Conservation (phyloP, 192 early-diverging fungal genomes). For the Podila minutissima region DNA sequence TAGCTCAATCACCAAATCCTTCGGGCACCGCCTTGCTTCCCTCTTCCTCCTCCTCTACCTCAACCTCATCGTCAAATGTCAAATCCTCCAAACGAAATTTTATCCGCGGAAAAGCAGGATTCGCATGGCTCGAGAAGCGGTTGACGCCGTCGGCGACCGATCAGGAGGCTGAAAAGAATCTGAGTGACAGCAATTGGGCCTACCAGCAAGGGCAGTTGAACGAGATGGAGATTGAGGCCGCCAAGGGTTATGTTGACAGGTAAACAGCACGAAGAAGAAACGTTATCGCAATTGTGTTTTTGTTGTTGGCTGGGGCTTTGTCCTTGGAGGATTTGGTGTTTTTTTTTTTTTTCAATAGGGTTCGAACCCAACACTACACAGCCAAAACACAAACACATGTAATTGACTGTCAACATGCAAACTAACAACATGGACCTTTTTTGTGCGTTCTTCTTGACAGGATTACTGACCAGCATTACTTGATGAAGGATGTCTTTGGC, state of each 20-base stretch:
- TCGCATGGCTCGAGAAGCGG: constrained; percentile 37
- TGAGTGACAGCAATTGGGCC: constrained; percentile 3
- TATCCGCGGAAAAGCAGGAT: constrained; percentile 37
- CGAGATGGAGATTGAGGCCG: constrained; percentile 35
- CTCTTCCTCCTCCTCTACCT: background rate
- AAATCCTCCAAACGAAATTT: constrained; percentile 12
- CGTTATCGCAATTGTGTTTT: no score
- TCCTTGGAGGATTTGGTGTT: no score
- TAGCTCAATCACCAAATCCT: background rate
- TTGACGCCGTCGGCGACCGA: constrained; percentile 4
- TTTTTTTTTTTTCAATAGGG: no score
- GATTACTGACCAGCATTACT: constrained; percentile 39
- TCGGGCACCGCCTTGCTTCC: background rate
- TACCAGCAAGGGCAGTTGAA: constrained; percentile 24
- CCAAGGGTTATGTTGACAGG: constrained; percentile 43
- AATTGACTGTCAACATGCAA: background rate
- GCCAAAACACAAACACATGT: background rate
- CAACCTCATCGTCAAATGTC: background rate
- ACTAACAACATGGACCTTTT: no score
- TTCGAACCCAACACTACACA: no score
- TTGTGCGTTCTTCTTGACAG: background rate
- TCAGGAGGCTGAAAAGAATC: constrained; percentile 5
- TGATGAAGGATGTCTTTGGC: constrained; percentile 45
- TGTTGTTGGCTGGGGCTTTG: background rate
- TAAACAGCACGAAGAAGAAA: background rate